Evolutionary conservation across 441 rosid genomes (phyloP), one percentile per base, ranked within the genome.

Genomic region (Kokia cookei): DNA sequence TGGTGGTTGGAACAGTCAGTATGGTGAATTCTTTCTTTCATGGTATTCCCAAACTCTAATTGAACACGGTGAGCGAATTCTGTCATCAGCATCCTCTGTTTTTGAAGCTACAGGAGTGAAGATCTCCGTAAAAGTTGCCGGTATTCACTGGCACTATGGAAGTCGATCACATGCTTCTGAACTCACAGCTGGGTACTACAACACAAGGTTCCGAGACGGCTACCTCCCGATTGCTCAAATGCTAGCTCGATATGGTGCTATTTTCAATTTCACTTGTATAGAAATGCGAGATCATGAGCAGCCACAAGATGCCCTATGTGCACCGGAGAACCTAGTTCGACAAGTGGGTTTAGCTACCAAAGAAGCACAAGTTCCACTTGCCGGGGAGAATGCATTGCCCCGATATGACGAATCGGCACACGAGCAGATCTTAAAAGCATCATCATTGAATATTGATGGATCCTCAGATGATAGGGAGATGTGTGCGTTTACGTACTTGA

Each of bases 141-240:
- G 98, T 55, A 94, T 94, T 72, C 98, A 94, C 75, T 94, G 98
- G 97, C 98, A 94, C 71, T 94, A 90, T 3, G 97, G 97, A 12
- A 83, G 84, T 5, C 81, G 91, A 32, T 94, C 97, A 14, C 98
- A 94, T 50, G 95, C 98, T 43, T 93, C 98, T 24, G 98, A 94
- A 81, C 98, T 94, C 72, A 94, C 98, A 1, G 98, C 97, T 19
- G 98, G 98, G 40, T 94, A 94, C 83, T 94, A 90, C 77, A 94
- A 94, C 85, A 94, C 97, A 2, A 83, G 97, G 74, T 85, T 65
- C 81, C 84, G 90, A 5, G 98, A 94, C 19, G 96, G 98, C 2
- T 94, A 94, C 82, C 86, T 94, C 24, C 95, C 98, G 0, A 87
- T 94, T 10, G 97, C 98, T 11, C 86, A 85, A 62, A 92, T 94